Conservation (phyloP, 441 rosid species). For the Theobroma grandiflorum region DNA sequence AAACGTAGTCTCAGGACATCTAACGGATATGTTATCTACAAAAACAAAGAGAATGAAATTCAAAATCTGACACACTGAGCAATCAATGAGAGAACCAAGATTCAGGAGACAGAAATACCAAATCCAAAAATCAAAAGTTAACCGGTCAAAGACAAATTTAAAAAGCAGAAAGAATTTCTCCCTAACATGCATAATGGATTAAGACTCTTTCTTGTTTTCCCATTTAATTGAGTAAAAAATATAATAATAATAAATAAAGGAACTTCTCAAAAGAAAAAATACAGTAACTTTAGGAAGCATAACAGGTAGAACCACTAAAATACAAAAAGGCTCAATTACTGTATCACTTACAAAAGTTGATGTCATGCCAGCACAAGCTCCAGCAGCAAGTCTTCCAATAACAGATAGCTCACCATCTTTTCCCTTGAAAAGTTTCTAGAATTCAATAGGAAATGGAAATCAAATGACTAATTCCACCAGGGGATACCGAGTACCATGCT, state of each 20-base stretch:
- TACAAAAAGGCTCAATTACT: constrained; percentile 20
- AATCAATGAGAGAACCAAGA: background rate
- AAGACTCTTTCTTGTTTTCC: background rate
- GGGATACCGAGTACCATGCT: background rate
- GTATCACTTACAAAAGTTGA: constrained; percentile 82
- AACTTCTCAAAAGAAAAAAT: no score
- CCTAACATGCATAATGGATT: background rate
- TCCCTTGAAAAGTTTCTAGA: constrained; percentile 82
- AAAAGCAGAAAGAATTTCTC: background rate
- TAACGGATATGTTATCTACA: constrained; percentile 90
- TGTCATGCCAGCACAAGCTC: constrained; percentile 99
- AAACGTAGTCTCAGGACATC: constrained; percentile 94
- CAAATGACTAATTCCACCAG: constrained; percentile 22
- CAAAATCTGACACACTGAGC: constrained; percentile 2
- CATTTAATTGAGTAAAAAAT: background rate
- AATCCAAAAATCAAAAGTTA: background rate
- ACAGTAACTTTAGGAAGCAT: background rate
- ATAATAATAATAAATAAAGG: background rate
- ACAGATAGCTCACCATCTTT: constrained; percentile 88
- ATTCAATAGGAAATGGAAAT: constrained; percentile 31
- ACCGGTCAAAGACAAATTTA: background rate
- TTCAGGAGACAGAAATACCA: background rate
- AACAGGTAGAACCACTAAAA: constrained; percentile 16
- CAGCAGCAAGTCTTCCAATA: constrained; percentile 92
- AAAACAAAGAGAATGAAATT: constrained; percentile 5